phyloP scores from a whole-genome alignment of 1,284 basidiomycete species.

The Ganoderma sinense region DNA sequence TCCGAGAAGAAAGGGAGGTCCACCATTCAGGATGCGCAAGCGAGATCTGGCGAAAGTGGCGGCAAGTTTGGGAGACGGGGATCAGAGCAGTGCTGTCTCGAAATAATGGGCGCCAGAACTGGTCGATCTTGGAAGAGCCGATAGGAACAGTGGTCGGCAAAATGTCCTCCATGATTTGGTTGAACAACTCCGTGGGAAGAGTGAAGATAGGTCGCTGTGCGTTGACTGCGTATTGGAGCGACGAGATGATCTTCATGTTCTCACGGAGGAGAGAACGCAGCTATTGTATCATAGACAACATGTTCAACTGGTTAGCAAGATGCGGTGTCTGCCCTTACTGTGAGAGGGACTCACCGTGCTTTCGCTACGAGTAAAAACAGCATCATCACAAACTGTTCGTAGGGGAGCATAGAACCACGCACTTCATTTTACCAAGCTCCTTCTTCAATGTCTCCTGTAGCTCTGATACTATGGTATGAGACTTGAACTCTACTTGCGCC shows the following conservation, averaged over 20 bases:
- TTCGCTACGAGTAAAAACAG: background rate
- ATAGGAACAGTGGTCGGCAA: background rate
- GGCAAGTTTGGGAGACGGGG: slow-evolving; percentile 15
- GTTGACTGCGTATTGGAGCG: background rate
- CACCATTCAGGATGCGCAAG: slow-evolving; percentile 8
- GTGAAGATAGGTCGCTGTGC: background rate
- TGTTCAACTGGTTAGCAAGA: background rate
- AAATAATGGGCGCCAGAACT: background rate
- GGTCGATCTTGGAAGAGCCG: slow-evolving; percentile 5
- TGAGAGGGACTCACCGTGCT: background rate
- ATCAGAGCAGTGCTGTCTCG: slow-evolving; percentile 3
- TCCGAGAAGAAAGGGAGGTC: slow-evolving; percentile 3
- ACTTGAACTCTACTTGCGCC: background rate
- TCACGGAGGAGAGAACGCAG: background rate
- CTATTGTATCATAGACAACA: background rate
- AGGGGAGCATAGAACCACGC: background rate
- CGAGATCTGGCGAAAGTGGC: slow-evolving; percentile 10
- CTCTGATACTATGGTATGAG: background rate
- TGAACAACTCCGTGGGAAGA: slow-evolving; percentile 10
- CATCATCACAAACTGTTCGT: background rate
- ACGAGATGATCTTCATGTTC: background rate
- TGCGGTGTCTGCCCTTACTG: no score
- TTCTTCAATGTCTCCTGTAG: background rate
- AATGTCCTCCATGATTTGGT: slow-evolving; percentile 6
- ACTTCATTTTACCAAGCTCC: background rate